Evolutionary conservation across 1,139 yeast species (phyloP), one percentile per base, ranked within the genome.

Genomic region (Candida labiduridarum): DNA sequence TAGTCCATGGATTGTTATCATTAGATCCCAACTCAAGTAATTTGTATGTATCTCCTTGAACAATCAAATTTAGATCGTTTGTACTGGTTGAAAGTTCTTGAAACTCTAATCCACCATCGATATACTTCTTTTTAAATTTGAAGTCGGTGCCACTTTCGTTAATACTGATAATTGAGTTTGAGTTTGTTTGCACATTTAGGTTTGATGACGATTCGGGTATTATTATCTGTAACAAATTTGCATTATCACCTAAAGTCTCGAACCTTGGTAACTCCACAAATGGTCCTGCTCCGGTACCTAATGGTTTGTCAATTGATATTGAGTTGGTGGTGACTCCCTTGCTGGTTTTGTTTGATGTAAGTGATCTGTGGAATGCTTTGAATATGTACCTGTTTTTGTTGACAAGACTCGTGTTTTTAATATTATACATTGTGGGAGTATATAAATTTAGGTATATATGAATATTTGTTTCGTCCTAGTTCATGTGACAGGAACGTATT

Each of bases 181-280:
- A 35, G 41, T 44, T 44, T 10, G 35, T 19, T 30, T 73, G 59
- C 22, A 74, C 64, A 50, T 63, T 69, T 34, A 76, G 55, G 31
- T 53, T 56, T 1, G 77, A 67, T 19, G 43, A 40, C 11, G 72
- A 63, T 43, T 64, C 67, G 0, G 80, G 79, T 41, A 76, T 50
- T 19, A 66, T 61, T 14, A 75, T 66, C 49, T 68, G 71, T 45
- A 74, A 57, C n/a, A 72, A 54, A 39, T 65, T 60, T 38, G 68
- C 59, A 4, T 69, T 67, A 11, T 56, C 49, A 4, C 77, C 78
- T 1, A 73, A 46, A 4, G 76, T 69, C 35, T 56, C 57, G 56
- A 74, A 72, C 29, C 57, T 53, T 1, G 79, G 78, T 15, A 70
- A 53, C 48, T 71, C 78, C 14, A 69, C 60, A 50, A 76, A 75